Base-by-base conservation (phyloP, 129 eudicot species). In the Solidago caesia region DNA sequence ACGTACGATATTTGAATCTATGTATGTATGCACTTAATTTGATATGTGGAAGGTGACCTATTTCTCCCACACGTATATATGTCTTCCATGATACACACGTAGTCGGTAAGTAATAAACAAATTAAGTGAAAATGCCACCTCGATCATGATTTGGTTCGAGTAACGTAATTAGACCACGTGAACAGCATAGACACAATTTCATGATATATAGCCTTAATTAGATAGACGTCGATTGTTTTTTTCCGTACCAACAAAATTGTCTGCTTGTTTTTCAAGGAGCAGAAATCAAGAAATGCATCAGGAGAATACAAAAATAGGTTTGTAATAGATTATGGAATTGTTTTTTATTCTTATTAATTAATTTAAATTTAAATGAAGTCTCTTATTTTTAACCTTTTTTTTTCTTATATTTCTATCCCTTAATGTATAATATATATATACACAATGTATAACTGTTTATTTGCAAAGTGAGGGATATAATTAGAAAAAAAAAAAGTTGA, bases 31-130 rank as follows among this genome's bases (percentile, higher is more conserved):
- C 14, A 8, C 13, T 61, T 29, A 29, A 61, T 27, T 61, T 27
- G 44, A 61, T 61, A 44, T 29, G 44, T 61, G 44, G 66, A 14
- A 27, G 33, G 44, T 29, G 13, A 29, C 7, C 41, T 13, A 63
- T 63, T 10, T 39, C 16, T 63, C 12, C 68, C 39, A 33, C 68
- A 63, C 68, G 46, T 63, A 63, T 62, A 4, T 62, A 11, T 62
- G 67, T 62, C 5, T 63, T 12, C 27, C 47, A 5, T 39, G 14
- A 56, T 15, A 62, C 67, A 62, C 67, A 62, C 45, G 45, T 62
- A 60, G 10, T 55, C 64, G 8, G 63, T 7, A 33, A 59, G 44
- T 10, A 26, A 41, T 60, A 29, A 27, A 61, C 11, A 61, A 7
- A 11, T 2, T 4, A 39, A 33, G 39, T 3, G 39, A 33, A 29